Base-by-base conservation (phyloP, 108 stramenopile species). In the Pseudonitzschia multistriata region DNA sequence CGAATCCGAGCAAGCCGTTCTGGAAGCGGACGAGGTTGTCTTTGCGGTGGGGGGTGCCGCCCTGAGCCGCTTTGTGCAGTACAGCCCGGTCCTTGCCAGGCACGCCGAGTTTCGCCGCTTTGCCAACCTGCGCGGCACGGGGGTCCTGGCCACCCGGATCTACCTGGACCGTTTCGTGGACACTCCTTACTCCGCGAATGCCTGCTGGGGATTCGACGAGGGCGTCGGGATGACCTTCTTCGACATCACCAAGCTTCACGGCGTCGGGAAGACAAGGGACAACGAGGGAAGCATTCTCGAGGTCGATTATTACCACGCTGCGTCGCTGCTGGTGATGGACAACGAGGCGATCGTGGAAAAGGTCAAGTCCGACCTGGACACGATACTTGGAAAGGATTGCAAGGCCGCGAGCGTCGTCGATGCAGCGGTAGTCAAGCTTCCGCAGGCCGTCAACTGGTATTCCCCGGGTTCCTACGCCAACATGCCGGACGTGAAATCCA, bases 191-290 rank as follows among this genome's bases (percentile, higher is more conserved):
- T 74, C 84, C 13, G 88, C 88, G 25, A 93, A 93, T 71, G 91
- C 89, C 21, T 93, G 91, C 72, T 93, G 87, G 84, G 91, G 91
- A 30, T 90, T 93, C 68, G 92, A 93, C 73, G 53, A 77, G 34
- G 85, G 81, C 11, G 82, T 90, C n/a, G 92, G 92, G 0, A 87
- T 85, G 89, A 93, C 92, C 11, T 77, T 87, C 49, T 93, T 93
- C 61, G 86, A 93, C 70, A 87, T 93, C 25, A 78, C 68, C n/a
- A 82, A 66, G 39, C 72, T 93, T 27, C 92, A 93, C 76, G 74
- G 64, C 24, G 7, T 59, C n/a, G n/a, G n/a, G 13, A 21, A 34
- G n/a, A 34, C 53, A 5, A 53, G 53, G 5, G 25, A 17, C 27
- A 29, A 49, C 10, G 67, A 62, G 27, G 88, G 81, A 5, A 77